Base-by-base conservation (phyloP, 352 stramenopile genomes). In the Globisporangium yorkense region DNA sequence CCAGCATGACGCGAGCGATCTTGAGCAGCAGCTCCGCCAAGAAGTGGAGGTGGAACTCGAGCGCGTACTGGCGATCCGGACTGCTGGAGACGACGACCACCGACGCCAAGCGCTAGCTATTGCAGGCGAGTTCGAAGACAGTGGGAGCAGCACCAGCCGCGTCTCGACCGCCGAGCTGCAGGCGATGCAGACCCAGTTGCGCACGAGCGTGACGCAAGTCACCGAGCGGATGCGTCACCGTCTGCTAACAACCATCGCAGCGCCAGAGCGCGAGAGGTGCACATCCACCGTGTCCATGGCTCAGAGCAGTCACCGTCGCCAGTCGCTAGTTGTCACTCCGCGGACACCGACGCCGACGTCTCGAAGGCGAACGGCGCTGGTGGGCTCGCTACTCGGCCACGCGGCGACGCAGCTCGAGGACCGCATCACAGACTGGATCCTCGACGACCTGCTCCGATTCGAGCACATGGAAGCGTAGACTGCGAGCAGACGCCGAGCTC, bases 371-470 rank as follows among this genome's bases (percentile, higher is more conserved):
- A 20, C 49, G 8, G 41, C 47, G 46, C 35, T 59, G 9, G 9
- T 51, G 15, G 6, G 45, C 18, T 31, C 46, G 27, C 45, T 72
- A 0, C 65, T 71, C 40, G 53, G 4, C 5, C 57, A 74, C 20
- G 67, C 78, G 50, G 57, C 65, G 4, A 29, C 63, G 41, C 57
- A 77, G 59, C 48, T 81, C 8, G 67, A 81, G 21, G 62, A 67
- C 12, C 61, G 67, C 24, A 61, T 78, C 43, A 75, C 70, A 0
- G 45, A 57, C 27, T 54, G 67, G 43, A 71, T 81, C 46, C 52
- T 81, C 29, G 48, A 52, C 24, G 72, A 81, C 21, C 48, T 81
- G 1, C 44, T 49, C 3, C n/a, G 12, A 6, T 49, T 20, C 9
- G 44, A 49, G 44, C 44, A 18, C 12, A 31, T 49, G n/a, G 18